A percentile compares a stretch with the other conserved stretches of the same genome.
phyloP scores from a whole-genome alignment of 192 early-diverging fungal species.

The Coemansia sp. region DNA sequence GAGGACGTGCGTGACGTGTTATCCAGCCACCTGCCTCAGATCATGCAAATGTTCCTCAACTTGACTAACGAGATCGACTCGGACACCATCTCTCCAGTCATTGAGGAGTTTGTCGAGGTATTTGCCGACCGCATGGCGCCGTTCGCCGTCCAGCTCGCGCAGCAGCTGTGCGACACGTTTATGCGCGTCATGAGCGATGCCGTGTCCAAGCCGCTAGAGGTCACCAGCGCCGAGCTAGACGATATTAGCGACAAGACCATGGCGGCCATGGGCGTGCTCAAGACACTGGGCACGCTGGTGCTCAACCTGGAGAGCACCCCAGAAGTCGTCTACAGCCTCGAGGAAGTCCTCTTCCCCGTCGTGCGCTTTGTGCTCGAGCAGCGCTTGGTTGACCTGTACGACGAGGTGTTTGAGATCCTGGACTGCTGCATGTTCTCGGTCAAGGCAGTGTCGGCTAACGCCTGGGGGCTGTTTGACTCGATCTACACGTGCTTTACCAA shows the following conservation, averaged over 20 bases:
- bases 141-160: conserved; percentile 88
- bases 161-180: conserved; percentile 86
- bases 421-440: conserved; percentile 86
- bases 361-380: conserved; percentile 81
- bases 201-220: conserved; percentile 45
- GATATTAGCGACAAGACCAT: conserved; percentile 82
- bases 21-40: conserved; percentile 76
- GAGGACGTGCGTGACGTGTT: conserved; percentile 74
- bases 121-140: conserved; percentile 91
- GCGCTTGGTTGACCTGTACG: conserved; percentile 71
- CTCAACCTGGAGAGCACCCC: conserved; percentile 82
- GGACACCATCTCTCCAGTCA: conserved; percentile 83
- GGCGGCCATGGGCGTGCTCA: conserved; percentile 88
- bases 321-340: conserved; percentile 78
- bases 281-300: conserved; percentile 89
- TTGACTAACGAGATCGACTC: conserved; percentile 94
- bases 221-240: conserved; percentile 61
- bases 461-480: conserved; percentile 83
- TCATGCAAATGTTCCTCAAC: conserved; percentile 87
- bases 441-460: conserved; percentile 79
- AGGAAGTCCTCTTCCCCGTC: conserved; percentile 77
- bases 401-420: conserved; percentile 87
- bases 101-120: conserved; percentile 91
- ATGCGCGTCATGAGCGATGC: conserved; percentile 83
- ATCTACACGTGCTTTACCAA: conserved; percentile 81